Conservation (phyloP, 2,329 filamentous ascomycete species). For the Chaetomiaceae sp. region DNA sequence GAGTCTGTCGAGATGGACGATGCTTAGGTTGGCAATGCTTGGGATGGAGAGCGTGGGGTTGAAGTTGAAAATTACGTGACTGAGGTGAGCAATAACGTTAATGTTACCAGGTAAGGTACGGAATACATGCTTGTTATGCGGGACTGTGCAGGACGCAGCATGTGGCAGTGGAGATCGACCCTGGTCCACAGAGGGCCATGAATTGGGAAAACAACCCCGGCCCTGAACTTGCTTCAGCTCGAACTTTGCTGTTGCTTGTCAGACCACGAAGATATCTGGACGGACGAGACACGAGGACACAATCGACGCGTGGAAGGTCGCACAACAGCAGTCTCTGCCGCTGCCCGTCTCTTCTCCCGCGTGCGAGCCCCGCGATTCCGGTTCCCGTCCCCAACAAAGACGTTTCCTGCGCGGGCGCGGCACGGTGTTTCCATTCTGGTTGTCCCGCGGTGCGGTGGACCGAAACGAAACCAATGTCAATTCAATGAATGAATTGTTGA, state of each 20-base stretch:
- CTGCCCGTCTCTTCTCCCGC: neutral
- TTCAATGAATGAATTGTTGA: no score
- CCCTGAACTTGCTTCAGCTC: no score
- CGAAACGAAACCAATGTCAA: no score
- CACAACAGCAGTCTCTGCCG: neutral
- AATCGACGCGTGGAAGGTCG: neutral
- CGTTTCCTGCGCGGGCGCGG: slow-evolving; percentile 1
- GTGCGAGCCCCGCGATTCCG: neutral
- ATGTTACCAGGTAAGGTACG: no score
- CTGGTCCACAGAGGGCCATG: neutral
- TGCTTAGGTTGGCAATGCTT: neutral
- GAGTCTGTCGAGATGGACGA: neutral
- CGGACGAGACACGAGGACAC: no score
- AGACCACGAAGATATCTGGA: no score
- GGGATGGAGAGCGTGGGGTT: neutral
- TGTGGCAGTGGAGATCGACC: slow-evolving; percentile 7
- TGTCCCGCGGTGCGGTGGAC: no score
- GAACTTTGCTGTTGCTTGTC: no score
- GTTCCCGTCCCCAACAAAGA: neutral
- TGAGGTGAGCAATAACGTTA: no score
- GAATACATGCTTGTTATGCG: slow-evolving; percentile 1
- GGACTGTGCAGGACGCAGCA: slow-evolving; percentile 1
- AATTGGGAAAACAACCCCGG: neutral
- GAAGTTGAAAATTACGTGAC: no score
- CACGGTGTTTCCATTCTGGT: no score